These are phyloP conservation scores for Colletotrichum lupini DNA, from an alignment of 2,329 filamentous ascomycete genomes.

Conservation along the genomic window DNA sequence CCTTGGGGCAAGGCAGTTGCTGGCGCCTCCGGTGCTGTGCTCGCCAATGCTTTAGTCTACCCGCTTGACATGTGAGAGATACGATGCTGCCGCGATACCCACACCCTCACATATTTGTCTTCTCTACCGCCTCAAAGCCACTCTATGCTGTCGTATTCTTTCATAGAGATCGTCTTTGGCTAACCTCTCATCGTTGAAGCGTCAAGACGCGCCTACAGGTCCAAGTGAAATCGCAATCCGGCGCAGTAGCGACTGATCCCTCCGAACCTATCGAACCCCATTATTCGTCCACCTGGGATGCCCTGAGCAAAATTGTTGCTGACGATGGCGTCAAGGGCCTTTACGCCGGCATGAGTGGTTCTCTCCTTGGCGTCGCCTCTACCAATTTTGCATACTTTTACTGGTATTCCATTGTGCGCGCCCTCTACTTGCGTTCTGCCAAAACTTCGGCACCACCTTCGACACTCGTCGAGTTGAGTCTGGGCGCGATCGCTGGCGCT, in stretches of 20 bases:
- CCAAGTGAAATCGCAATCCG: constrained; percentile 77
- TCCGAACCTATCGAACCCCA: constrained; percentile 68
- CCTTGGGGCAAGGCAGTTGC: constrained; percentile 95
- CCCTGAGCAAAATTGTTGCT: constrained; percentile 83
- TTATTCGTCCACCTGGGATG: constrained; percentile 90
- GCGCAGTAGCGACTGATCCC: constrained; percentile 52
- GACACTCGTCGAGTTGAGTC: constrained; percentile 82
- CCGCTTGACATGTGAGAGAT: constrained; percentile 89
- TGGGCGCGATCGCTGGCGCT: constrained; percentile 90
- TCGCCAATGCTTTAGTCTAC: constrained; percentile 96
- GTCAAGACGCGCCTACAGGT: constrained; percentile 98
- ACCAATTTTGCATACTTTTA: constrained; percentile 99
- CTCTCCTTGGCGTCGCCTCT: constrained; percentile 90
- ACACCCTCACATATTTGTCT: not conserved
- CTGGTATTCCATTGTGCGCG: constrained; percentile 93
- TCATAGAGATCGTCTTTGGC: constrained; percentile 31
- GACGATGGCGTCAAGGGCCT: constrained; percentile 85
- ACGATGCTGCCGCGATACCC: constrained; percentile 1
- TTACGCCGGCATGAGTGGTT: constrained; percentile 88
- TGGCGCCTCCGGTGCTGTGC: constrained; percentile 89
- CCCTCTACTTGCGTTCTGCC: constrained; percentile 76
- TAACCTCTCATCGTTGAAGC: constrained; percentile 56
- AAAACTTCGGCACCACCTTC: constrained; percentile 69
- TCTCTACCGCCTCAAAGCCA: not conserved
- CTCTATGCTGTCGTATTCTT: not conserved